These are phyloP conservation scores for Akanthomyces lecanii DNA, from an alignment of 2,329 filamentous ascomycete species.

Conservation along the genomic window DNA sequence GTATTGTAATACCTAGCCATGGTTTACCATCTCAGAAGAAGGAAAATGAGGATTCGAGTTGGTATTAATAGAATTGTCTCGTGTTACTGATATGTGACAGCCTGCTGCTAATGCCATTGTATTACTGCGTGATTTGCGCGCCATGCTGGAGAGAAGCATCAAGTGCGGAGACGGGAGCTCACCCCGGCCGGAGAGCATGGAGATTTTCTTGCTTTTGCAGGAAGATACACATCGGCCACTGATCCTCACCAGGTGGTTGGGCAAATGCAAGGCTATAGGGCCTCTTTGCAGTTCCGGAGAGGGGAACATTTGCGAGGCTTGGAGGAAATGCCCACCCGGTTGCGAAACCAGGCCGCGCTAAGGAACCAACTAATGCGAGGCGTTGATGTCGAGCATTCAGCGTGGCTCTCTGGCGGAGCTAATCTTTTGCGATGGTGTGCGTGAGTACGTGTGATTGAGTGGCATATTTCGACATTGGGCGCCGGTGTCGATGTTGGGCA, in stretches of 20 bases:
- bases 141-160: background rate
- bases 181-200: background rate
- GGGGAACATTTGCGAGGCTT: background rate
- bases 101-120: background rate
- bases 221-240: background rate
- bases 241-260: background rate
- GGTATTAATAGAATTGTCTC: background rate
- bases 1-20: background rate
- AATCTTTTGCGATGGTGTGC: background rate
- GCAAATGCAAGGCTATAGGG: slow-evolving; percentile 3
- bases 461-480: background rate
- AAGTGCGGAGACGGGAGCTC: background rate
- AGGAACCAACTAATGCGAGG: slow-evolving; percentile 13
- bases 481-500: background rate
- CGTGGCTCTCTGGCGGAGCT: slow-evolving; percentile 11
- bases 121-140: background rate
- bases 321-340: slow-evolving; percentile 10
- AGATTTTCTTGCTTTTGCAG: background rate
- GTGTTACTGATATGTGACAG: background rate
- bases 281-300: background rate
- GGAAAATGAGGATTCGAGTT: background rate
- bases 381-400: slow-evolving; percentile 17
- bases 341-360: slow-evolving; percentile 15
- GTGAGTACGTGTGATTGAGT: slow-evolving; percentile 1
- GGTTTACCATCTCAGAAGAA: background rate